These are phyloP conservation scores for Lagerstroemia speciosa DNA, from an alignment of 345 rosid species.

Conservation along the genomic window DNA sequence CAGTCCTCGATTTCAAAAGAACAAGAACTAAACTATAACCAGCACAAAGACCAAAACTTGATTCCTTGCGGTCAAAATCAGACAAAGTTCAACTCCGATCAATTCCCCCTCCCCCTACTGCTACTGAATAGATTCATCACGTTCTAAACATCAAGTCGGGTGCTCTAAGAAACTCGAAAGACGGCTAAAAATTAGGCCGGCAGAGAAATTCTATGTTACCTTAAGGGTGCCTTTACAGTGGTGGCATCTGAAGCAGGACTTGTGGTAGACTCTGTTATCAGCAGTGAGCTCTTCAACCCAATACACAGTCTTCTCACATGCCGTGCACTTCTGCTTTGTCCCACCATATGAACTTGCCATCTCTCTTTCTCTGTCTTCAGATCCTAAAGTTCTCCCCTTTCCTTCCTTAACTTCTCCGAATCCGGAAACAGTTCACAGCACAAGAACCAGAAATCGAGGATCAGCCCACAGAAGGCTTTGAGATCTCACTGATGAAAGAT, in stretches of 20 bases:
- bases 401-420: not conserved
- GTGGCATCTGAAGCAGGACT: conserved; percentile 43
- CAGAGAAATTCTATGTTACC: conserved; percentile 11
- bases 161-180: not conserved
- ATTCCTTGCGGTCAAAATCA: not conserved
- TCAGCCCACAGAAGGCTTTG: not conserved
- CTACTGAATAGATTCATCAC: not conserved
- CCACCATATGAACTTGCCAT: conserved; percentile 37
- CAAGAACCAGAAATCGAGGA: not conserved
- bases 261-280: conserved; percentile 37
- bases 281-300: conserved; percentile 41
- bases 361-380: not conserved
- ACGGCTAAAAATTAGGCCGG: not conserved
- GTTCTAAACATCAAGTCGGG: not conserved
- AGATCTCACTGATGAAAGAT: not conserved
- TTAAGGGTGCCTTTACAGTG: conserved; percentile 47
- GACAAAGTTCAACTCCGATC: not conserved
- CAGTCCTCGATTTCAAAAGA: not conserved
- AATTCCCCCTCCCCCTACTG: not conserved
- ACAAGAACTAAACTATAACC: not conserved
- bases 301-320: conserved; percentile 46
- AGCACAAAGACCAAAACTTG: not conserved
- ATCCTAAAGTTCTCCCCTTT: not conserved
- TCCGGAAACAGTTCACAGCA: not conserved
- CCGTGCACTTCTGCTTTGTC: conserved; percentile 44